Evolutionary conservation across 306 rosid species (phyloP).

Genomic region (Castanea crenata): DNA sequence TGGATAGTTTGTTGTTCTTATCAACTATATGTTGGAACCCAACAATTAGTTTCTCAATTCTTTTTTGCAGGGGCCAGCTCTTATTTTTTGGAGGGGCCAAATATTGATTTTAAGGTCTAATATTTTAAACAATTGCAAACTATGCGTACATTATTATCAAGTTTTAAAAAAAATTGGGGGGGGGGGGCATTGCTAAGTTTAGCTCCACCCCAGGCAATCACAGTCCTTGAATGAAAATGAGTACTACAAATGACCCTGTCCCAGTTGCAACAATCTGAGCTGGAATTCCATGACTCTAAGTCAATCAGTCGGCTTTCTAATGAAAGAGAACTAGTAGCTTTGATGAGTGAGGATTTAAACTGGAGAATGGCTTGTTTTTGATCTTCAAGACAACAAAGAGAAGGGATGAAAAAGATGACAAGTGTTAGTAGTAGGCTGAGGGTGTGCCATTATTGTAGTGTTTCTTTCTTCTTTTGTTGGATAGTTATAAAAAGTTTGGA

Average conservation of each 20-base stretch:
- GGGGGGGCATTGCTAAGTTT: too few species aligned
- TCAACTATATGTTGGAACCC: too few species aligned
- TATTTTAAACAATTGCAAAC: too few species aligned
- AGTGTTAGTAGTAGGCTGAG: background rate
- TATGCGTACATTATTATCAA: too few species aligned
- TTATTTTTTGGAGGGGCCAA: too few species aligned
- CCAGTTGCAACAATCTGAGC: slow-evolving; percentile 28
- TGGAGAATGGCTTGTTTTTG: slow-evolving; percentile 21
- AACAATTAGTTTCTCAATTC: too few species aligned
- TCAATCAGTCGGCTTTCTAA: background rate
- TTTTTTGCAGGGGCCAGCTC: too few species aligned
- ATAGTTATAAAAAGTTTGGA: background rate
- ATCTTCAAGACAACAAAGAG: slow-evolving; percentile 14
- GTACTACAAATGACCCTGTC: slow-evolving; percentile 18
- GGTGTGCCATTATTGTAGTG: slow-evolving; percentile 6
- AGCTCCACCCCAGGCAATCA: background rate
- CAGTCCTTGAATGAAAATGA: background rate
- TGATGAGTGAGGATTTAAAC: slow-evolving; percentile 22
- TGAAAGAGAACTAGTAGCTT: background rate
- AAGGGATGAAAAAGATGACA: slow-evolving; percentile 3
- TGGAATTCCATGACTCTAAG: slow-evolving; percentile 29
- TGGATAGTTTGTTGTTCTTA: too few species aligned
- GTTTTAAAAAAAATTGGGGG: too few species aligned
- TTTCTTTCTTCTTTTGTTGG: too few species aligned
- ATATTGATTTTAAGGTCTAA: too few species aligned